phyloP scores from a whole-genome alignment of 257 asterid species.

The Scutellaria baicalensis region DNA sequence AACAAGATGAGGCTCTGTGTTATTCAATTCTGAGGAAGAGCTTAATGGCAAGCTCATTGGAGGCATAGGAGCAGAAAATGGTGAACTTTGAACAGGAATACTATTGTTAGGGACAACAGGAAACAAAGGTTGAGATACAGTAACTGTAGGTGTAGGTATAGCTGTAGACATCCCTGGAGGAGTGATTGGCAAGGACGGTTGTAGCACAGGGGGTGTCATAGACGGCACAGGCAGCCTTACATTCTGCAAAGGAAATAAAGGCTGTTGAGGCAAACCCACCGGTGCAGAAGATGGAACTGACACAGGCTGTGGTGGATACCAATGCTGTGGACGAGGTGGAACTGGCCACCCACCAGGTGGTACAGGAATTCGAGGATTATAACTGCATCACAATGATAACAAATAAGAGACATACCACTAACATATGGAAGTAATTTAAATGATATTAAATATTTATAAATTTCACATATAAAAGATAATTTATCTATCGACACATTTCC shows the following conservation, averaged over 20 bases:
- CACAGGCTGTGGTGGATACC: conserved; percentile 55
- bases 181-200: conserved; percentile 23
- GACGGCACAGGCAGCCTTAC: conserved; percentile 39
- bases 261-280: conserved; percentile 49
- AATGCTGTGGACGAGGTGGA: conserved; percentile 49
- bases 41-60: conserved; percentile 31
- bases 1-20: neutral
- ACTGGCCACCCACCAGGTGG: conserved; percentile 53
- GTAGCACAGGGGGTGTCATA: conserved; percentile 35
- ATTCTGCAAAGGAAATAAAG: conserved; percentile 65
- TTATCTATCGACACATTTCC: neutral
- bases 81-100: conserved; percentile 37
- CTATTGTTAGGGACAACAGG: conserved; percentile 53
- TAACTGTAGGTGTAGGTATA: conserved; percentile 31
- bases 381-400: conserved; percentile 28
- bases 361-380: conserved; percentile 36
- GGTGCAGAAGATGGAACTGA: conserved; percentile 49
- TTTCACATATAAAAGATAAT: neutral
- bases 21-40: conserved; percentile 11
- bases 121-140: conserved; percentile 62
- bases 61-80: conserved; percentile 43
- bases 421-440: neutral
- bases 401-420: neutral
- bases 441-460: neutral
- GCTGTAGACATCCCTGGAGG: conserved; percentile 63